Evolutionary conservation across 2,329 filamentous ascomycete genomes (phyloP).

Genomic region (Trichophyton mentagrophytes): DNA sequence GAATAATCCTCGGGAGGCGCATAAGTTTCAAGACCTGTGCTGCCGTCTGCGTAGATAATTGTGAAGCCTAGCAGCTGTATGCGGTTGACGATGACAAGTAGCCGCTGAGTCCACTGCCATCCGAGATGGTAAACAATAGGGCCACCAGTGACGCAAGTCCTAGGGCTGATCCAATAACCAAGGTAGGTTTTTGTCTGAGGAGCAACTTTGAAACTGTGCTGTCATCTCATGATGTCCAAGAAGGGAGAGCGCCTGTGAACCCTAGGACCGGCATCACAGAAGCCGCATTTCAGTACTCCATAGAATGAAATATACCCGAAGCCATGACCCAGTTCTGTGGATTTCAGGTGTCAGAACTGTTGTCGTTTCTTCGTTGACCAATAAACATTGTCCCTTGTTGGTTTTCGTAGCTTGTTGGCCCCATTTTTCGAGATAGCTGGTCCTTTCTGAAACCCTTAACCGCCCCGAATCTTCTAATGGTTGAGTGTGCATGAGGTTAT

Average conservation of each 20-base stretch:
- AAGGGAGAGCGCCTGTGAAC: neutral
- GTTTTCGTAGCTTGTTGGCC: too few species aligned
- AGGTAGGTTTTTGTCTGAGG: neutral
- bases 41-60: neutral
- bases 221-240: neutral
- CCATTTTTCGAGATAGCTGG: too few species aligned
- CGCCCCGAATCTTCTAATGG: too few species aligned
- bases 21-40: neutral
- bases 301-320: neutral
- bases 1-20: neutral
- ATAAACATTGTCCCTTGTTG: too few species aligned
- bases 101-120: neutral
- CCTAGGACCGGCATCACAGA: neutral
- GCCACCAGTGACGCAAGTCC: neutral
- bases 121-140: neutral
- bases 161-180: neutral
- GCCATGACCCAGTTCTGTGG: neutral
- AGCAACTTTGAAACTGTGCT: neutral
- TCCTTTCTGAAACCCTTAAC: too few species aligned
- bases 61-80: neutral
- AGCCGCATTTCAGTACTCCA: neutral
- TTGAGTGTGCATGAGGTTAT: too few species aligned
- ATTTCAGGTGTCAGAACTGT: too few species aligned
- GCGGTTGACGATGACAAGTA: neutral
- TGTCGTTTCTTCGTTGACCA: too few species aligned